Evolutionary conservation across 192 early-diverging fungal species (phyloP), one percentile per base, ranked within the genome.

Genomic region (Entrophospora sp.): DNA sequence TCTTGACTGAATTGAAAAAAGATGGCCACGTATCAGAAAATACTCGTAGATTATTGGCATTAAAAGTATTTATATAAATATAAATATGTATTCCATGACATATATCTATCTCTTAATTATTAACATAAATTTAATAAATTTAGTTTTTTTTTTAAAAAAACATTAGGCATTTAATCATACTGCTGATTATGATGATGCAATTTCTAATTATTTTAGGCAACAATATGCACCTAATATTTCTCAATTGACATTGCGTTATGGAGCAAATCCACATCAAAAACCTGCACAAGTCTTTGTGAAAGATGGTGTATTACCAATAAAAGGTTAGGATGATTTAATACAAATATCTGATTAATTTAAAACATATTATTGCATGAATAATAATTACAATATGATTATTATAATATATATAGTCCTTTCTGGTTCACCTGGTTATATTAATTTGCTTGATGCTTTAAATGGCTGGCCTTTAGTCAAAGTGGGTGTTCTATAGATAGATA

Each of bases 231-330:
- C 85, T 24, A 80, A 86, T 40, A 83, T 85, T 36, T 75, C 78
- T 43, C 88, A 91, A 77, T 76, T 96, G 66, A 70, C 87, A 49
- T 87, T 98, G 57, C 89, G 96, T 44, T 99, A 99, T 71, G 96
- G 96, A 30, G 91, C 93, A 55, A 99, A 99, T 81, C 96, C 96
- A 35, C 95, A 99, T 81, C 96, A 99, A 75, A 91, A 89, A 77
- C 96, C 96, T 35, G 94, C 96, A 43, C 91, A 96, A 80, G 91
- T 96, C 52, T 98, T 81, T 75, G 80, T 81, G 67, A 86, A 81
- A 69, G 78, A 88, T 48, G 90, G 85, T 8, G 71, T 81, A 48
- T 80, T 99, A 55, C 96, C 96, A 10, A 89, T 98, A 75, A 83
- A 72, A 64, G 74, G 74, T 72, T 69, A 42, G 51, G 0, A 18